Evolutionary conservation across 768 basidiomycete genomes (phyloP), one percentile per base, ranked within the genome.

Genomic region (Tricholomella constricta): DNA sequence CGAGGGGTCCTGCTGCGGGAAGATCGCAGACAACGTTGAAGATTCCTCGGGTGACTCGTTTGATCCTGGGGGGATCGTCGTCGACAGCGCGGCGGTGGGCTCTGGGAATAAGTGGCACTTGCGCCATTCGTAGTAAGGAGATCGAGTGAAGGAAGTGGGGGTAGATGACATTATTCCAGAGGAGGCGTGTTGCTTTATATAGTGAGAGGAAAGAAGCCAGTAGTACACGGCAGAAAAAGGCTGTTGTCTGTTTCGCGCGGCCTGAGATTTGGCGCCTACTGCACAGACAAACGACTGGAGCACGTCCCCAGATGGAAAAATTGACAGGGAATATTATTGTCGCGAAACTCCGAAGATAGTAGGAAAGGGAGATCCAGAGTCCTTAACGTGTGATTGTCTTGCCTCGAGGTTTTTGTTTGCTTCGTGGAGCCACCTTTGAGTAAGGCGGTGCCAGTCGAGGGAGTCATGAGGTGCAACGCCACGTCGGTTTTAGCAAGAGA

Each of bases 11-110:
- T 46, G 45, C 41, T 41, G 45, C 5, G 25, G 35, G 54, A 1
- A 41, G 40, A 9, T 67, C 69, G 45, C 69, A 72, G 8, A 68
- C 72, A 38, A 74, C 52, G 17, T 63, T 58, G 52, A 75, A 76
- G 22, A 73, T 72, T 2, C 71, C 73, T 69, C 68, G 66, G 14
- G 62, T 57, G n/a, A 64, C 49, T 22, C 59, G 65, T 19, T 54
- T 55, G 27, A 71, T 54, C 20, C 40, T 26, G 42, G 48, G 45
- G 35, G 38, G 14, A 11, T 36, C 38, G 35, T 17, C n/a, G 29
- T 17, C 40, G 22, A 19, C 6, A 27, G 50, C 25, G 45, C 17
- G 6, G n/a, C 19, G n/a, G 2, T 45, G 22, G 11, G 41, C 23
- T 25, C 25, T 42, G 11, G 23, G 25, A 8, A 25, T 14, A 10